A percentile compares a stretch with the other conserved stretches of the same genome.
Evolutionary conservation across 2,329 filamentous ascomycete species (phyloP).

Genomic region (Diaporthe citri): DNA sequence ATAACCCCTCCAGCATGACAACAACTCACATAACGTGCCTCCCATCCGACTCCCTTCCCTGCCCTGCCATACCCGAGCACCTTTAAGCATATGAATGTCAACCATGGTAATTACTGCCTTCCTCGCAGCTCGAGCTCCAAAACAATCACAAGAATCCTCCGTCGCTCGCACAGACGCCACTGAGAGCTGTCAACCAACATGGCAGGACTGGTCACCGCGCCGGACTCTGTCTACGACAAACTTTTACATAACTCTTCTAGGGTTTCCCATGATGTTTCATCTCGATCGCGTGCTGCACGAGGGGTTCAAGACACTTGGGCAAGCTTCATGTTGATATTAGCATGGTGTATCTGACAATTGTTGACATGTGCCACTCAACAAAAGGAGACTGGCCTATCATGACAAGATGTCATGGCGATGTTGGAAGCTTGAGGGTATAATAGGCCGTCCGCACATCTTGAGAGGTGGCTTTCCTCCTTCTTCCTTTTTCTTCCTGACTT

Average conservation of each 20-base stretch:
- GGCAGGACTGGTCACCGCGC: neutral
- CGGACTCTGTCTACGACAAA: neutral
- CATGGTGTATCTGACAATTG: neutral
- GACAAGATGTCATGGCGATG: neutral
- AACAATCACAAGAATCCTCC: neutral
- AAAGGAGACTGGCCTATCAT: neutral
- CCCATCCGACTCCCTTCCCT: neutral
- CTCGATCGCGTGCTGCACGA: neutral
- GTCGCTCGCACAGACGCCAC: constrained; percentile 18
- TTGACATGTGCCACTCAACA: neutral
- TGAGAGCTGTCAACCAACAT: neutral
- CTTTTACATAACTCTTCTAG: constrained; percentile 11
- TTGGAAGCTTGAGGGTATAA: constrained; percentile 14
- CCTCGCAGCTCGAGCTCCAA: neutral
- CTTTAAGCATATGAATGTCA: neutral
- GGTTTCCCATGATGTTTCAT: neutral
- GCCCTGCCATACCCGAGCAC: neutral
- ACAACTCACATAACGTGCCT: neutral
- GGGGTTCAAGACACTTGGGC: neutral
- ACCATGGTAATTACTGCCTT: neutral
- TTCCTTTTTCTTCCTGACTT: neutral
- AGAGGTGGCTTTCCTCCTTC: neutral
- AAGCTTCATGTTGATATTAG: constrained; percentile 31
- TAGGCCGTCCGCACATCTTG: neutral
- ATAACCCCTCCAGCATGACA: too few relatives aligned